These are phyloP conservation scores for Acanthamoeba triangularis DNA, from an alignment of 208 protist genomes.

Conservation along the genomic window DNA sequence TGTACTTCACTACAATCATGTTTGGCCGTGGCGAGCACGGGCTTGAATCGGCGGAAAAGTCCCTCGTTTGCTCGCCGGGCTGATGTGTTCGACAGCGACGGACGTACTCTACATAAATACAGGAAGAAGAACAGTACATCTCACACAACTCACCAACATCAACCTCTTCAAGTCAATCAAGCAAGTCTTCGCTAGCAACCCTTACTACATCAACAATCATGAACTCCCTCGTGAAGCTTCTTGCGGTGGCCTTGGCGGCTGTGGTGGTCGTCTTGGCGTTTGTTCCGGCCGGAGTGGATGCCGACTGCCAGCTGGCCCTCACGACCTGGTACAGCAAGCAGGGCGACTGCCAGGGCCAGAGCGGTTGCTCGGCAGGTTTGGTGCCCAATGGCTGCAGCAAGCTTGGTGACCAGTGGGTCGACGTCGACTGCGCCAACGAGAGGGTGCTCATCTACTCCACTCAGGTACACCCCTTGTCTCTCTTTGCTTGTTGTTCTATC, in stretches of 20 bases:
- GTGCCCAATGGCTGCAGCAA: background rate
- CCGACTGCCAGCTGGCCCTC: slow-evolving; percentile 2
- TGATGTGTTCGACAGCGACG: too few relatives aligned
- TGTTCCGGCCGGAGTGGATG: background rate
- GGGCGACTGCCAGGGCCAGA: background rate
- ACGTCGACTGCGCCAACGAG: slow-evolving; percentile 12
- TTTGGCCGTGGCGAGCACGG: too few relatives aligned
- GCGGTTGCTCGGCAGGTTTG: background rate
- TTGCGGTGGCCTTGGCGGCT: background rate
- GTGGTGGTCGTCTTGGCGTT: background rate
- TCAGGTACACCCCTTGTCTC: too few relatives aligned
- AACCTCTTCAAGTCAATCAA: background rate
- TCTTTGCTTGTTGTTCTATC: too few relatives aligned
- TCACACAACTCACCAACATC: background rate
- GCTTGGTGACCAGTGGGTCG: slow-evolving; percentile 23
- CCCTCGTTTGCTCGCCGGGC: too few relatives aligned
- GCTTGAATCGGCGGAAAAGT: too few relatives aligned
- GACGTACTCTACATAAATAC: background rate
- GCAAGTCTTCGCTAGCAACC: too few relatives aligned
- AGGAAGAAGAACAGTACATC: too few relatives aligned
- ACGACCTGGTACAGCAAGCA: background rate
- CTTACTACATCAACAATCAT: background rate
- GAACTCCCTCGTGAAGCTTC: background rate
- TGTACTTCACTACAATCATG: too few relatives aligned
- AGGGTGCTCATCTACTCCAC: slow-evolving; percentile 8